These are phyloP conservation scores for Onygenales sp. DNA, from an alignment of 2,329 filamentous ascomycete genomes.

Conservation along the genomic window DNA sequence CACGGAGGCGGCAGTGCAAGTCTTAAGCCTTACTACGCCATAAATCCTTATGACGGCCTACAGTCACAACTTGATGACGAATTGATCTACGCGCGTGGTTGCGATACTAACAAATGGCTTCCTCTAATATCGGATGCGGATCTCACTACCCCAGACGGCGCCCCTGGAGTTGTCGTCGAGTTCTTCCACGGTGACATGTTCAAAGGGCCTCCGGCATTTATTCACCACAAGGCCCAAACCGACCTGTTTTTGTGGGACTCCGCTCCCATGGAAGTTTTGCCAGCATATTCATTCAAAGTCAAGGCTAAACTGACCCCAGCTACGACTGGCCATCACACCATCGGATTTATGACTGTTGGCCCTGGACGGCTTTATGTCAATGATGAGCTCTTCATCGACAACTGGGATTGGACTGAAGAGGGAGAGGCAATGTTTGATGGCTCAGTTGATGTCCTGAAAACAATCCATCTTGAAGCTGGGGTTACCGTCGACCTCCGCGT, in stretches of 20 bases:
- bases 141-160: conserved; percentile 35
- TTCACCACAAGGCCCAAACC: conserved; percentile 21
- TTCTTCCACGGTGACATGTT: conserved; percentile 41
- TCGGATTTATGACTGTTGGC: conserved; percentile 48
- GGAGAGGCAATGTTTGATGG: conserved; percentile 52
- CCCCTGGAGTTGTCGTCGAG: conserved; percentile 44
- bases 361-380: conserved; percentile 50
- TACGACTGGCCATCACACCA: conserved; percentile 45
- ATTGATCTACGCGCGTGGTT: conserved; percentile 41
- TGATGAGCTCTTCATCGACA: conserved; percentile 47
- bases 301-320: conserved; percentile 45
- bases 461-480: conserved; percentile 42
- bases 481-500: conserved; percentile 44
- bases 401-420: conserved; percentile 45
- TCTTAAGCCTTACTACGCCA: conserved; percentile 16
- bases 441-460: conserved; percentile 48
- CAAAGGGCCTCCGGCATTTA: conserved; percentile 37
- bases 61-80: neutral
- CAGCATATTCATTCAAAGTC: conserved; percentile 44
- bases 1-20: conserved; percentile 50
- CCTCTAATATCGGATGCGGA: conserved; percentile 41
- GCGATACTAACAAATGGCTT: conserved; percentile 48
- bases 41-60: conserved; percentile 16
- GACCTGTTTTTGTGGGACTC: conserved; percentile 36
- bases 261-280: conserved; percentile 34